phyloP scores from a whole-genome alignment of 2,329 filamentous ascomycete genomes.

The Pyrenochaeta sp. region DNA sequence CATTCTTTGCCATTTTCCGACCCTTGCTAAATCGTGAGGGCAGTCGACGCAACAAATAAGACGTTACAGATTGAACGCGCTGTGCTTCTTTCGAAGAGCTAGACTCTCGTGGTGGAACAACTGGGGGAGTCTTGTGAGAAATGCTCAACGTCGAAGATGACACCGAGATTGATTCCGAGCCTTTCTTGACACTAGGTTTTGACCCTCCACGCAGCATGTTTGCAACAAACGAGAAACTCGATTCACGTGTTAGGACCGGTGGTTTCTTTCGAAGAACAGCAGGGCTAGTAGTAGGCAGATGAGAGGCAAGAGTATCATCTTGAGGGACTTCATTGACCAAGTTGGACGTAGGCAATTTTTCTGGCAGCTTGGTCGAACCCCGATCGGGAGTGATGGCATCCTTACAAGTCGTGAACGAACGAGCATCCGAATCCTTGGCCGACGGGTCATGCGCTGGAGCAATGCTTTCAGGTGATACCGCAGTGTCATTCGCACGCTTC shows the following conservation, averaged over 20 bases:
- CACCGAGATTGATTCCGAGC: slow-evolving; percentile 25
- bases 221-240: slow-evolving; percentile 25
- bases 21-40: slow-evolving; percentile 24
- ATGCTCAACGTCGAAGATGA: slow-evolving; percentile 32
- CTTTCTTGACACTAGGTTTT: slow-evolving; percentile 28
- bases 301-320: slow-evolving; percentile 13
- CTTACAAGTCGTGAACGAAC: slow-evolving; percentile 32
- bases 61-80: slow-evolving; percentile 31
- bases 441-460: slow-evolving; percentile 12
- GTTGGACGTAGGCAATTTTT: slow-evolving; percentile 16
- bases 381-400: slow-evolving; percentile 29
- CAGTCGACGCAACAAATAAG: slow-evolving; percentile 33
- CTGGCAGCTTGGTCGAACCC: slow-evolving; percentile 21
- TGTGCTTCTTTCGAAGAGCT: slow-evolving; percentile 44
- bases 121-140: slow-evolving; percentile 23
- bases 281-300: slow-evolving; percentile 19
- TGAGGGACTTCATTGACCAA: slow-evolving; percentile 9
- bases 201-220: slow-evolving; percentile 25
- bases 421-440: slow-evolving; percentile 28
- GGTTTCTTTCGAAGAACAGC: slow-evolving; percentile 21
- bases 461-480: slow-evolving; percentile 18
- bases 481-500: slow-evolving; percentile 6
- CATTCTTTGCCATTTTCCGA: slow-evolving; percentile 13
- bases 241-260: slow-evolving; percentile 19
- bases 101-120: slow-evolving; percentile 43